A percentile compares a stretch with the other conserved stretches of the same genome.
Conservation (phyloP, 805 yeast genomes). For the Candida insectorum region DNA sequence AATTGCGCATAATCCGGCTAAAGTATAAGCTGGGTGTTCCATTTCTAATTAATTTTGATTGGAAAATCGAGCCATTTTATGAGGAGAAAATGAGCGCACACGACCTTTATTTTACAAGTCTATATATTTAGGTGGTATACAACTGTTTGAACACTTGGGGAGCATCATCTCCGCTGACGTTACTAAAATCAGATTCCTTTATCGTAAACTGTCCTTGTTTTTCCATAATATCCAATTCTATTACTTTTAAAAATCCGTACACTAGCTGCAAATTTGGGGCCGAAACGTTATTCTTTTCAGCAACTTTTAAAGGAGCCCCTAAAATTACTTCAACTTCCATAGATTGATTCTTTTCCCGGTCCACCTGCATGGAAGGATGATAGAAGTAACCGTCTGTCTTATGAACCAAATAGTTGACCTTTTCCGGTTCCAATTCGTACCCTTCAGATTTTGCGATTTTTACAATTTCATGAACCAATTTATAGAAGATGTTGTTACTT, state of each 20-base stretch:
- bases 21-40: slow-evolving; percentile 80
- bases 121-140: not conserved
- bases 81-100: too few relatives aligned
- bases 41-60: slow-evolving; percentile 13
- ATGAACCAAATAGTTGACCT: slow-evolving; percentile 49
- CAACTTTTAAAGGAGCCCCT: slow-evolving; percentile 39
- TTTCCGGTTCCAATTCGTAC: slow-evolving; percentile 46
- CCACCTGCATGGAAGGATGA: slow-evolving; percentile 41
- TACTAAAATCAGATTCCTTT: slow-evolving; percentile 20
- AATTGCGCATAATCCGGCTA: slow-evolving; percentile 62
- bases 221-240: slow-evolving; percentile 63
- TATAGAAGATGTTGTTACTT: slow-evolving; percentile 32
- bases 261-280: slow-evolving; percentile 61
- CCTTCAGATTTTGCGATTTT: slow-evolving; percentile 71
- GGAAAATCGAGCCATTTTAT: not conserved
- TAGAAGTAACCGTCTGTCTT: slow-evolving; percentile 44
- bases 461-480: slow-evolving; percentile 67
- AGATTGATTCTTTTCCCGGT: slow-evolving; percentile 32
- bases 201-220: slow-evolving; percentile 36
- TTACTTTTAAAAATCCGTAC: slow-evolving; percentile 56
- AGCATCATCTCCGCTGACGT: slow-evolving; percentile 16
- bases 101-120: not conserved
- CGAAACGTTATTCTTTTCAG: slow-evolving; percentile 31
- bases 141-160: slow-evolving; percentile 9
- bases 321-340: slow-evolving; percentile 38